Base-by-base conservation (phyloP, 1,139 yeast genomes). In the Trichomonascaceae sp. region DNA sequence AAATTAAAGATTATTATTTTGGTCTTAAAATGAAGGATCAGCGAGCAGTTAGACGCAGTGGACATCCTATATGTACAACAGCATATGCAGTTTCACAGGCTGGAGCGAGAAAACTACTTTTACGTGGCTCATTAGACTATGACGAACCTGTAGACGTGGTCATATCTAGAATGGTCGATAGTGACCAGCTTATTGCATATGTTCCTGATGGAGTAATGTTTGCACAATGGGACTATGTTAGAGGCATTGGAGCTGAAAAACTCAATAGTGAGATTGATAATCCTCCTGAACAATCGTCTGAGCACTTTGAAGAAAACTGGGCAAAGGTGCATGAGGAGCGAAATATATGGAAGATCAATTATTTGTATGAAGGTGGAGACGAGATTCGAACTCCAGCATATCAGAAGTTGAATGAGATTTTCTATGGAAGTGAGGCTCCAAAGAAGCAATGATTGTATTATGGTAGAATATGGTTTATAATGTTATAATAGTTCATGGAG, bases 91-190 rank as follows among this genome's bases (percentile, higher is more conserved):
- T 60, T 15, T 47, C 58, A 12, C 55, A 48, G 44, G 19, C 44
- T 5, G 62, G 62, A 1, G 62, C 62, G 2, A 20, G 48, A 12
- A 60, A 60, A 43, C 53, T 60, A 44, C 54, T 60, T 24, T 46
- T 57, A 17, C 50, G 60, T 4, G 50, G 50, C 9, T 52, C 57
- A 12, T 22, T 58, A 6, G 60, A 60, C 43, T 52, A 55, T 45
- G 47, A 55, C 43, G 27, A 38, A 9, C 60, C 62, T 3, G 57
- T 60, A 1, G 62, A 60, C 48, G 47, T 49, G 10, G 32, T 56
- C 22, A 55, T 60, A 18, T 46, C 47, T 3, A 48, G 52, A 20
- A 47, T 58, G 57, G 52, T 49, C 5, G 48, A 24, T 6, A 20
- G 43, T 2, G 54, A 44, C 10, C 45, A 45, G 41, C 43, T 59